Percentiles rank a stretch among this genome's conserved stretches.
These are phyloP conservation scores for Neophaeococcomyces mojaviensis DNA, from an alignment of 2,329 filamentous ascomycete genomes.

Conservation along the genomic window DNA sequence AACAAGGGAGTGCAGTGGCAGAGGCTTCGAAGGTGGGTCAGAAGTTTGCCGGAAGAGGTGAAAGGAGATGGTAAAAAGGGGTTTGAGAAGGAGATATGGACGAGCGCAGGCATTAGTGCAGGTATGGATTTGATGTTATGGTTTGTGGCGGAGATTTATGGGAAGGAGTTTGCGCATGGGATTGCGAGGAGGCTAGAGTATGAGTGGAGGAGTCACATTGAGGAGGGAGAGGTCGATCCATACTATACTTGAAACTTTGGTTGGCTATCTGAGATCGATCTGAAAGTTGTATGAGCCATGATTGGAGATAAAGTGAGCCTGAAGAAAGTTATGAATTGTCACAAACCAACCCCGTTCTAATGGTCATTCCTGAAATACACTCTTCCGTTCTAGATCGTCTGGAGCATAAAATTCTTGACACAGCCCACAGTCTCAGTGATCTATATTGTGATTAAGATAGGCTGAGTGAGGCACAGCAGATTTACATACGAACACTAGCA, in stretches of 20 bases:
- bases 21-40: conserved; percentile 54
- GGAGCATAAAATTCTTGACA: too few species aligned
- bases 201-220: conserved; percentile 42
- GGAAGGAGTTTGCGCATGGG: conserved; percentile 37
- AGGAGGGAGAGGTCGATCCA: conserved; percentile 18
- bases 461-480: too few species aligned
- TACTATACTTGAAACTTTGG: conserved; percentile 3
- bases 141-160: conserved; percentile 49
- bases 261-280: too few species aligned
- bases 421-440: too few species aligned
- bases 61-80: background rate
- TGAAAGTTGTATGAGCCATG: too few species aligned
- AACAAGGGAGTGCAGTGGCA: conserved; percentile 54
- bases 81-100: conserved; percentile 45
- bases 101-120: conserved; percentile 55
- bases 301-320: too few species aligned
- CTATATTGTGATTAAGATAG: too few species aligned
- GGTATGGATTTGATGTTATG: conserved; percentile 56
- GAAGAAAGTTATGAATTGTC: too few species aligned
- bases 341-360: too few species aligned
- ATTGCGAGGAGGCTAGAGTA: conserved; percentile 53
- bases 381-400: too few species aligned
- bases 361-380: too few species aligned
- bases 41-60: conserved; percentile 16
- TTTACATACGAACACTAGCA: too few species aligned